Evolutionary conservation across 176 grass and related monocot species (phyloP).

Genomic region (Hyparrhenia diplandra): DNA sequence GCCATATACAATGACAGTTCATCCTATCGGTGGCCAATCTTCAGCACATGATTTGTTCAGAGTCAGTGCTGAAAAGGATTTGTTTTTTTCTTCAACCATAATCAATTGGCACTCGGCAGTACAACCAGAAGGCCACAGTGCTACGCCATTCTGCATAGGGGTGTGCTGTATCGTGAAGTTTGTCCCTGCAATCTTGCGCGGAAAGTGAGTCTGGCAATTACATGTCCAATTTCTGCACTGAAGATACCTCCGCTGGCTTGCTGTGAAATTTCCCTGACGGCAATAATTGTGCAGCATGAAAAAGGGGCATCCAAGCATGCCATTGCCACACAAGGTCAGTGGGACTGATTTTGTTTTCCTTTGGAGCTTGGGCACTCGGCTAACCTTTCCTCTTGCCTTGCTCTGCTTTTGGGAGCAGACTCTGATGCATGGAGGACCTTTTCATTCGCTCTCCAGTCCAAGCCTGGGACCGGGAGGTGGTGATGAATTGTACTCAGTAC

Average conservation of each 20-base stretch:
- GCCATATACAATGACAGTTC: not conserved
- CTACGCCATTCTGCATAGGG: not conserved
- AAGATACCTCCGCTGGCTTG: not conserved
- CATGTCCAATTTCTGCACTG: not conserved
- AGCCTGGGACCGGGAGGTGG: not conserved
- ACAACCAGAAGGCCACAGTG: not conserved
- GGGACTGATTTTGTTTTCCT: not conserved
- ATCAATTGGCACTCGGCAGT: not conserved
- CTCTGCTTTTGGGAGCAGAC: conserved; percentile 12
- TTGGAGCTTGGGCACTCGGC: not conserved
- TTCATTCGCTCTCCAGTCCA: too few relatives aligned
- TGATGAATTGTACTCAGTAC: not conserved
- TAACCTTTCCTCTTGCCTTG: not conserved
- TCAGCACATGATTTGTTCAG: not conserved
- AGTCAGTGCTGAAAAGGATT: not conserved
- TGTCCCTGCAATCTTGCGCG: not conserved
- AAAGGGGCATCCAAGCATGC: not conserved
- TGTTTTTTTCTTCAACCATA: not conserved
- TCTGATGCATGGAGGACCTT: not conserved
- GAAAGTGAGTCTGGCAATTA: not conserved
- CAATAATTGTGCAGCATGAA: conserved; percentile 8
- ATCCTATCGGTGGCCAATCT: not conserved
- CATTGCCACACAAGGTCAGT: too few relatives aligned
- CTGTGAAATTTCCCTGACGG: not conserved
- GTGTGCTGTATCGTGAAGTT: not conserved